Conservation (phyloP, 805 yeast species). For the Kluyveromyces aestuarii region DNA sequence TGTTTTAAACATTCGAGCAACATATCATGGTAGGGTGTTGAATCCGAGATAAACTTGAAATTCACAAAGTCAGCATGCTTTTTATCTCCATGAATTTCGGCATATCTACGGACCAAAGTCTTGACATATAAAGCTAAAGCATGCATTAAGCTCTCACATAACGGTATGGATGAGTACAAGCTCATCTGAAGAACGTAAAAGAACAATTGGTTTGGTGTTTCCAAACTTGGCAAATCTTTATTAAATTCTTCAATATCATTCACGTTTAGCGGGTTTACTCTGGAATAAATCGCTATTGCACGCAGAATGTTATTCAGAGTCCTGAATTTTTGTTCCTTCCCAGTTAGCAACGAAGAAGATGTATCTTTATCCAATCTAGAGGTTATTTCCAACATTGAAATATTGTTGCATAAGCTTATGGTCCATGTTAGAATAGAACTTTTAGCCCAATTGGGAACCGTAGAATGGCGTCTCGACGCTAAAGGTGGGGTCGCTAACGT, state of each 20-base stretch:
- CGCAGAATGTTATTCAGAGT: constrained; percentile 26
- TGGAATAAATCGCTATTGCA: constrained; percentile 10
- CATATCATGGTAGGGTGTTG: background rate
- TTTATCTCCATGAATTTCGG: background rate
- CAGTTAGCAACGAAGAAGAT: constrained; percentile 24
- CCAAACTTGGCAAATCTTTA: constrained; percentile 3
- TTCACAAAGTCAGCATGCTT: background rate
- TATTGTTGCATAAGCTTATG: constrained; percentile 27
- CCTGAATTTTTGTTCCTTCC: constrained; percentile 33
- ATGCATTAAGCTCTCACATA: constrained; percentile 11
- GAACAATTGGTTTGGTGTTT: constrained; percentile 20
- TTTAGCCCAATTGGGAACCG: background rate
- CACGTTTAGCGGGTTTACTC: background rate
- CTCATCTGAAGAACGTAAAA: constrained; percentile 21
- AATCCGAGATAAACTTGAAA: background rate
- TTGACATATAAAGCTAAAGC: constrained; percentile 8
- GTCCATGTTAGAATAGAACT: background rate
- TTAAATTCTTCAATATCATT: background rate
- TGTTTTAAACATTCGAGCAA: background rate
- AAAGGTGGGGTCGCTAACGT: background rate
- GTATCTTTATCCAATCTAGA: constrained; percentile 39
- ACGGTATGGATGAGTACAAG: constrained; percentile 12
- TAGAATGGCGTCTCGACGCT: background rate
- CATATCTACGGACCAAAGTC: background rate
- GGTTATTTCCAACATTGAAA: constrained; percentile 51